Evolutionary conservation across 2,329 filamentous ascomycete genomes (phyloP), one percentile per base, ranked within the genome.

Genomic region (Fusarium chlamydosporum): DNA sequence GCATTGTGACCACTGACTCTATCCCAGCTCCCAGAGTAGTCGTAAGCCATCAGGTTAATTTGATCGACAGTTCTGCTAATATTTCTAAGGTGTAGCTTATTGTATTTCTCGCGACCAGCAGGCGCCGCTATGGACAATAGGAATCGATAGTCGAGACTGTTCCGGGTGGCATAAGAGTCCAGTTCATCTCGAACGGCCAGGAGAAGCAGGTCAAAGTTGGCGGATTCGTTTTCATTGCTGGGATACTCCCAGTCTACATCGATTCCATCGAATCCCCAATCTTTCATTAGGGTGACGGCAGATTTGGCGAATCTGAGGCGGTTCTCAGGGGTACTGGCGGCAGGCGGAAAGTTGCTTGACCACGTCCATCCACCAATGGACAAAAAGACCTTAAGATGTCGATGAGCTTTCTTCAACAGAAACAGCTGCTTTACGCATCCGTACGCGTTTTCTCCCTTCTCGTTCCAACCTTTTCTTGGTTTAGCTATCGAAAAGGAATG

Each of bases 1-100:
- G 67, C 67, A 27, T 55, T 67, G 20, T 70, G 67, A 10, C 62
- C 67, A 16, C 67, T 70, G 27, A 29, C 52, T 79, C 82, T 82
- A 33, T 54, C 40, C 37, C 54, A 57, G 31, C 29, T 43, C 18
- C 67, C 67, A 23, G 58, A 40, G 34, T 70, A 70, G n/a, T 70
- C 67, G 27, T 70, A 70, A 18, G 48, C 54, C 67, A 70, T 70
- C 18, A 70, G 42, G 37, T 70, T 68, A 12, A 70, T 61, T 29
- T 60, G 46, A 33, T 70, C 67, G 12, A 70, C 62, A 26, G 43
- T 42, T 12, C 27, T 34, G 34, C 57, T 41, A 37, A 64, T 42
- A 13, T 50, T 38, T 15, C 23, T 16, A 12, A 70, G 67, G 26
- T 67, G 67, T 23, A 70, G 50, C 11, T 56, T 70, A 16, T 50